A percentile compares a stretch with the other conserved stretches of the same genome.
Conservation (phyloP, 257 asterid genomes). For the Ilex aquifolium region DNA sequence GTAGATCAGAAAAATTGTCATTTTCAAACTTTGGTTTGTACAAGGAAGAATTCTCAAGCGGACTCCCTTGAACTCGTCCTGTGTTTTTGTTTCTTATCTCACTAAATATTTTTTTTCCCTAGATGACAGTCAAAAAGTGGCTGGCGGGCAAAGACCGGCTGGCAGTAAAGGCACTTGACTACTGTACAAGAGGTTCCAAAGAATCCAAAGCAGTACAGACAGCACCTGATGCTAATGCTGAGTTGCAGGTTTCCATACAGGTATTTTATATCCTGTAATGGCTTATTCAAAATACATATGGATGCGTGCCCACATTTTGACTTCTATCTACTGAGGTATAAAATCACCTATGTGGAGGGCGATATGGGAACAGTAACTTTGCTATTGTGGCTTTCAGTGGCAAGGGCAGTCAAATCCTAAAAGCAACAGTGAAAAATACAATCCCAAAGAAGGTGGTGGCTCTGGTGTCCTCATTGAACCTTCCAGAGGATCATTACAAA, state of each 20-base stretch:
- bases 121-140: neutral
- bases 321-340: slow-evolving; percentile 30
- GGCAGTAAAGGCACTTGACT: slow-evolving; percentile 40
- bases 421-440: neutral
- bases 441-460: neutral
- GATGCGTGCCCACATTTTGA: slow-evolving; percentile 16
- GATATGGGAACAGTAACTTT: too few relatives aligned
- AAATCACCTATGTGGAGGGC: neutral
- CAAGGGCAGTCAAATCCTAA: neutral
- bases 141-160: slow-evolving; percentile 50
- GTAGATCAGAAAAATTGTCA: too few relatives aligned
- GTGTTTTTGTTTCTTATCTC: too few relatives aligned
- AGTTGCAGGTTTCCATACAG: slow-evolving; percentile 51
- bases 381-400: neutral
- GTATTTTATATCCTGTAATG: slow-evolving; percentile 22
- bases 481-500: neutral
- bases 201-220: slow-evolving; percentile 48
- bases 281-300: slow-evolving; percentile 25
- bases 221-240: slow-evolving; percentile 68
- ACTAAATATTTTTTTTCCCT: neutral
- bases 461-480: neutral
- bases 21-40: too few relatives aligned
- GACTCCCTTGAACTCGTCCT: too few relatives aligned
- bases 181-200: slow-evolving; percentile 30
- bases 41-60: too few relatives aligned